These are phyloP conservation scores for Hypoxylon sp. DNA, from an alignment of 2,329 filamentous ascomycete species.

Conservation along the genomic window DNA sequence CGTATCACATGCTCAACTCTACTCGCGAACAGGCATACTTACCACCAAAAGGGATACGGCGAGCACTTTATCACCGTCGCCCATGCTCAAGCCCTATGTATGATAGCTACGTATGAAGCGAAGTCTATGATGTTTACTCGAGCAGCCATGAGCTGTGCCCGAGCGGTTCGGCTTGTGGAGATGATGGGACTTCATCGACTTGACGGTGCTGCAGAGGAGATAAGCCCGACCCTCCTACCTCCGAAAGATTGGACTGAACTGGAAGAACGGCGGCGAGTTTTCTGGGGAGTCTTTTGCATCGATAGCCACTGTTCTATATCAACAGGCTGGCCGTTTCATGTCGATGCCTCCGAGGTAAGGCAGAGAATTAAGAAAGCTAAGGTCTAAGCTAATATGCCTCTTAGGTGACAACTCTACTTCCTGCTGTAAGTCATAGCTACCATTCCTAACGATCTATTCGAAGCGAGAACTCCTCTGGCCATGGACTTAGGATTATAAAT, in stretches of 20 bases:
- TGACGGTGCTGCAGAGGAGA: constrained; percentile 50
- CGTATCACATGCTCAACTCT: background rate
- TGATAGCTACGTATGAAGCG: constrained; percentile 85
- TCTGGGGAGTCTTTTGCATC: constrained; percentile 87
- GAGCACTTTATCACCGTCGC: constrained; percentile 84
- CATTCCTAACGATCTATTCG: background rate
- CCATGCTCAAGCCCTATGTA: constrained; percentile 84
- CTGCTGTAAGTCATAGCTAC: constrained; percentile 56
- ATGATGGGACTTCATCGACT: constrained; percentile 82
- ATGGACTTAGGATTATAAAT: background rate
- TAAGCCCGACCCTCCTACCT: constrained; percentile 79
- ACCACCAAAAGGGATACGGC: constrained; percentile 71
- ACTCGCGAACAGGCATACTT: constrained; percentile 19
- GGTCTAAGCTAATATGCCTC: constrained; percentile 28
- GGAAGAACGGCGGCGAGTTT: constrained; percentile 85
- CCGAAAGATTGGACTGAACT: constrained; percentile 85
- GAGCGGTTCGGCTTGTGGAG: constrained; percentile 77
- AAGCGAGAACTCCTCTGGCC: background rate
- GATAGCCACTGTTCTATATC: constrained; percentile 90
- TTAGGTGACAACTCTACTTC: constrained; percentile 84
- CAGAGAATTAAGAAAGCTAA: background rate
- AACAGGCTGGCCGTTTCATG: constrained; percentile 89
- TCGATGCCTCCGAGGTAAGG: constrained; percentile 78
- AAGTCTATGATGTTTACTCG: constrained; percentile 87
- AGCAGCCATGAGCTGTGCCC: constrained; percentile 85